Evolutionary conservation across 1,139 yeast genomes (phyloP).

Genomic region (Scheffersomyces quercinus): DNA sequence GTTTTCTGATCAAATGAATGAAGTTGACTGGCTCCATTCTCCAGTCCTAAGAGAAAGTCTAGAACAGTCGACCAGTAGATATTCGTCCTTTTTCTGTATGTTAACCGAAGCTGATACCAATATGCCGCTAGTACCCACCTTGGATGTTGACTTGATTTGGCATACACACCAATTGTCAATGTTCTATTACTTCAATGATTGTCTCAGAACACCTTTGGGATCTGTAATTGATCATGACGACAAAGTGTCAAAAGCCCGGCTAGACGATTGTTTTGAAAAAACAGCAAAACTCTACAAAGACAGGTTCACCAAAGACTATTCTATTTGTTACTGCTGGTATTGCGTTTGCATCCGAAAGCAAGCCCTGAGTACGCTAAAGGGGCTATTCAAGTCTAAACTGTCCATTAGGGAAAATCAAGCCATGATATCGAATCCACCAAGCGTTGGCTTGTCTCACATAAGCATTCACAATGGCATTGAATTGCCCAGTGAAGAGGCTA

Average conservation of each 20-base stretch:
- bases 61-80: conserved; percentile 22
- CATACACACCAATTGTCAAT: conserved; percentile 39
- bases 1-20: conserved; percentile 31
- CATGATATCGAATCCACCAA: conserved; percentile 1
- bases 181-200: conserved; percentile 22
- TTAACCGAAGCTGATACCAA: conserved; percentile 11
- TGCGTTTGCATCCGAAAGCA: conserved; percentile 15
- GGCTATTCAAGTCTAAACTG: conserved; percentile 7
- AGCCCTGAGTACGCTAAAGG: conserved; percentile 6
- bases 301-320: conserved; percentile 22
- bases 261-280: conserved; percentile 20
- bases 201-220: conserved; percentile 8
- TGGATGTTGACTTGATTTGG: conserved; percentile 43
- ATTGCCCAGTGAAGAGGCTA: conserved; percentile 10
- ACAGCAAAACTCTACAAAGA: conserved; percentile 21
- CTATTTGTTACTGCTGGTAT: conserved; percentile 29
- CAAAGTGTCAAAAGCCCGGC: conserved; percentile 21
- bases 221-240: conserved; percentile 30
- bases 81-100: conserved; percentile 25
- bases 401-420: background rate
- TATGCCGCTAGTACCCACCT: conserved; percentile 32
- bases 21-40: conserved; percentile 29
- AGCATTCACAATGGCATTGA: conserved; percentile 18
- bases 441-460: conserved; percentile 16
- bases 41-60: conserved; percentile 21